Conservation (phyloP, 345 rosid genomes). For the Theobroma cacao region DNA sequence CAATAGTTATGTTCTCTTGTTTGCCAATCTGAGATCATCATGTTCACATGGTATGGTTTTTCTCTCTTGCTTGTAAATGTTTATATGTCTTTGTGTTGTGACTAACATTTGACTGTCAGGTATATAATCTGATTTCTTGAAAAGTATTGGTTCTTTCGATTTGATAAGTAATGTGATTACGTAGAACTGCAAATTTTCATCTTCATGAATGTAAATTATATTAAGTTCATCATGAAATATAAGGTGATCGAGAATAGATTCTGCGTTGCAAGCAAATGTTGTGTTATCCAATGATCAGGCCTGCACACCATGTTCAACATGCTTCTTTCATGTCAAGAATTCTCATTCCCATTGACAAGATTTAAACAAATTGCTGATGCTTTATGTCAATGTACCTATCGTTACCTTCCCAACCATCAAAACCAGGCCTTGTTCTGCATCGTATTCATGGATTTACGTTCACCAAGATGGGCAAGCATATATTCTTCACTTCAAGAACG, state of each 20-base stretch:
- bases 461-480: no score
- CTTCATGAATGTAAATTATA: no score
- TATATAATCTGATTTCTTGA: neutral
- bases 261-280: neutral
- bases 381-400: no score
- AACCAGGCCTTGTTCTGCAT: no score
- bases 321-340: neutral
- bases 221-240: no score
- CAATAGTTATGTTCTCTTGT: neutral
- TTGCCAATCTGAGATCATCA: neutral
- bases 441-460: no score
- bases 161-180: no score
- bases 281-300: neutral
- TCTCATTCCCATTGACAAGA: neutral
- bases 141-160: neutral
- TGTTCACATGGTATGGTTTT: neutral
- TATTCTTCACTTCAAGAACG: no score
- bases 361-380: neutral
- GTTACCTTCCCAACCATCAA: no score
- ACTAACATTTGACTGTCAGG: neutral
- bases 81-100: neutral
- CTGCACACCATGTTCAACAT: neutral
- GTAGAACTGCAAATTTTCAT: neutral
- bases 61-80: neutral
- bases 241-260: neutral